Evolutionary conservation across 2,329 filamentous ascomycete species (phyloP), one percentile per base, ranked within the genome.

Genomic region (Fusarium pilosicola): DNA sequence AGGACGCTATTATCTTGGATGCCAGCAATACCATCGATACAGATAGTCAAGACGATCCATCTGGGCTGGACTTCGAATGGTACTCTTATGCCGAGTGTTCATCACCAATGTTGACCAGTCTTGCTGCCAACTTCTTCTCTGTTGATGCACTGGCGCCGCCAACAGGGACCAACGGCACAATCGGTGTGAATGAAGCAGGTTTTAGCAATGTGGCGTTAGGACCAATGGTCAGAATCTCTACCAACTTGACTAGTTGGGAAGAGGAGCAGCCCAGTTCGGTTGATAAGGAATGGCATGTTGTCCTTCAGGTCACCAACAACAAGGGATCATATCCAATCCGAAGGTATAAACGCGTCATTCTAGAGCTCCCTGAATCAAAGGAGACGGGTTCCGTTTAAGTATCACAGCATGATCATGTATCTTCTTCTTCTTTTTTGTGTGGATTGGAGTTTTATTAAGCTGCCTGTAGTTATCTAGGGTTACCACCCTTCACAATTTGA

Each of bases 301-400:
- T 69, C 28, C 45, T 69, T 8, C 64, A 69, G 42, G 64, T 69
- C 6, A 69, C 56, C 5, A 69, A 69, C 38, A 62, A 26, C 10
- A 69, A 69, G 6, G 66, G 66, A 1, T 18, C 26, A 5, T 52
- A 69, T 18, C 66, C 64, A 0, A 41, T 63, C 6, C 49, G 66
- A 12, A 46, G 66, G 4, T 69, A 69, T 9, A 22, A 17, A 1
- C 66, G 66, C 1, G 32, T 69, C 0, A 63, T 69, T 7, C 42
- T 69, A 0, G 55, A 68, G 24, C 22, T 68, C 8, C 65, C 62
- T 2, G 45, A 65, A 1, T n/a, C 17, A 2, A 32, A 34, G 1
- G 46, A 28, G 20, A 26, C 3, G 13, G n/a, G 2, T 8, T 8
- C 5, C 18, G 22, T 46, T 18, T 2, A 11, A 30, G 1, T 20